Evolutionary conservation across 2,329 filamentous ascomycete species (phyloP), one percentile per base, ranked within the genome.

Genomic region (Cordyceps cateniannulata): DNA sequence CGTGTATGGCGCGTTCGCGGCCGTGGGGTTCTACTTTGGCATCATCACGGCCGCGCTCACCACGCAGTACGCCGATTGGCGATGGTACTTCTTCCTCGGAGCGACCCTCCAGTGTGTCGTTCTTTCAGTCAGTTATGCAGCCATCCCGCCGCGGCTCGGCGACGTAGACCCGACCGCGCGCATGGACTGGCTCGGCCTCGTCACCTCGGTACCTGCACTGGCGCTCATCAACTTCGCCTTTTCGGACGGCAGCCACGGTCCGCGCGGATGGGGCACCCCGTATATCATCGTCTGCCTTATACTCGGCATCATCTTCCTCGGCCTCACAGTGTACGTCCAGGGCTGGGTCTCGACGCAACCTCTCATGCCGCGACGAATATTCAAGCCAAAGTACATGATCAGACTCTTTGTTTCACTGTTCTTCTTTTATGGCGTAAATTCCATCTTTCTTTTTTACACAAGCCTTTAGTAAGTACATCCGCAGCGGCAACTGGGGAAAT

Each of bases 41-140:
- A 88, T 90, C 61, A 84, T 90, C 66, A 79, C 88, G 48, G 86
- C 85, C 1, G 88, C 87, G 0, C 57, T 88, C 0, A 75, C 81
- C 1, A 82, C 81, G 0, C 83, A 90, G 67, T 87, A 78, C 63
- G 71, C 84, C 1, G 76, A 67, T 1, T 90, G 87, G 86, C 70
- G 81, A 5, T 89, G 85, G 85, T 90, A 88, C 69, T 90, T 90
- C 68, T 90, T 81, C 76, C 79, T 90, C 54, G 87, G 86, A 1
- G 66, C 70, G 42, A 72, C 75, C 45, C 62, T 77, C 42, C 65
- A 74, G 18, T 77, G 79, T 0, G 27, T 87, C 14, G 67, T 84
- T 0, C 78, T 78, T 2, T 78, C 78, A 56, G 79, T 81, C 51
- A 73, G 75, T 10, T 66, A 73, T 27, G 54, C 76, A 29, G 69